Evolutionary conservation across 805 yeast species (phyloP), one percentile per base, ranked within the genome.

Genomic region (Wickerhamiella occidentalis): DNA sequence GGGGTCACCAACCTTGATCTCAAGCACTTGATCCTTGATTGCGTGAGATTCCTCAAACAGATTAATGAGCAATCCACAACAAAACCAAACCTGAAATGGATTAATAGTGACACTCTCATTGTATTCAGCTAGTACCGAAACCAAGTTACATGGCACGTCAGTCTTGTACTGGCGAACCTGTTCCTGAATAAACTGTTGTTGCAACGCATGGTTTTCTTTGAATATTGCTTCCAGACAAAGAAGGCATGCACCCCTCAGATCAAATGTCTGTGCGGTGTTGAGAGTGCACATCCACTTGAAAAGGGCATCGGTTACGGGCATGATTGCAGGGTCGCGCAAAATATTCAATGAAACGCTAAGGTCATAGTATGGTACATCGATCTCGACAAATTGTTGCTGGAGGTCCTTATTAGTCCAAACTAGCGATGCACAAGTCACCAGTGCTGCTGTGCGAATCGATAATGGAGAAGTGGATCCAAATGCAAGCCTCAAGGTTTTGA

Each of bases 361-460:
- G 59, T 86, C 96, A 49, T 88, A 71, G 60, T 81, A 85, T 0
- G 98, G 98, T 6, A 92, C 96, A 63, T 92, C 97, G 12, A 90
- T 79, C 49, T 78, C 79, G 1, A 86, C 72, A 57, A 90, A 82
- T 51, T 77, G 77, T 12, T 68, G 66, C 63, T 92, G 98, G 29
- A 83, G 73, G 1, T 70, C 75, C 2, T 71, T 64, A 61, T 87
- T 86, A 26, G 78, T 74, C 44, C 79, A 67, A 3, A 92, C 80
- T 28, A 88, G 68, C 54, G 82, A 90, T 1, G 94, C 87, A 1
- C 85, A 78, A 0, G 94, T 78, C 3, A 80, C 67, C 28, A 92
- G 68, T 0, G 95, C 83, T 15, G 71, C 61, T 0, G 82, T 74
- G 53, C 95, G 76, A 2, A 88, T 73, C 1, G 72, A 65, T 51